Evolutionary conservation across 129 eudicot species (phyloP).

Genomic region (Calendula officinalis): DNA sequence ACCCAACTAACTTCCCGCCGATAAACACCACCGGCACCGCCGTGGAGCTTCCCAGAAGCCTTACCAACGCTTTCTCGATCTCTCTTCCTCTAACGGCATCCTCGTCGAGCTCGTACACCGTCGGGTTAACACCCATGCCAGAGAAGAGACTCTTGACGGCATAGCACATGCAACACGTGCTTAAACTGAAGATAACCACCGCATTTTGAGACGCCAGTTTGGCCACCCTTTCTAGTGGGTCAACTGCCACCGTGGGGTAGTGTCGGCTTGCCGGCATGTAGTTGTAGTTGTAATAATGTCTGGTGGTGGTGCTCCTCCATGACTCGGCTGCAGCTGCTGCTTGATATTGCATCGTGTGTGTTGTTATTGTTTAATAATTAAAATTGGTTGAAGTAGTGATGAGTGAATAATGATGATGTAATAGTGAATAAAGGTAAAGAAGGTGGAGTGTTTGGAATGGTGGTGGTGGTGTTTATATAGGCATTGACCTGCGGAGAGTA

Average conservation of each 20-base stretch:
- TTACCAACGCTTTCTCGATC: conserved; percentile 31
- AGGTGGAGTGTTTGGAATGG: neutral
- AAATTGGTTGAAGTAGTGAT: neutral
- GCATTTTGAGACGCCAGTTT: conserved; percentile 65
- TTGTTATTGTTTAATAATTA: neutral
- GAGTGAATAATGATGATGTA: conserved; percentile 9
- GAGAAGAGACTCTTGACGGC: conserved; percentile 72
- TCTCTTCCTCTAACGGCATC: conserved; percentile 48
- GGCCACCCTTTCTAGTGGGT: conserved; percentile 58
- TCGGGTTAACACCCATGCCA: conserved; percentile 71
- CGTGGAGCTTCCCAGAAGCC: conserved; percentile 36
- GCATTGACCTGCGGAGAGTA: neutral
- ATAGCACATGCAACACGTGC: conserved; percentile 78
- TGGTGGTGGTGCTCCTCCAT: conserved; percentile 18
- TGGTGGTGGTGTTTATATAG: conserved; percentile 29
- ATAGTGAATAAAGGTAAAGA: neutral
- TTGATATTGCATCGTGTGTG: conserved; percentile 36
- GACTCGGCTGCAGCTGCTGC: conserved; percentile 13
- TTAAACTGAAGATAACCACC: conserved; percentile 68
- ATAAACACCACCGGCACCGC: conserved; percentile 75
- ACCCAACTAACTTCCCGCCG: conserved; percentile 74
- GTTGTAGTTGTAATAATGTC: conserved; percentile 16
- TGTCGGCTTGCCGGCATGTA: conserved; percentile 31
- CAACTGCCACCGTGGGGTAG: conserved; percentile 32
- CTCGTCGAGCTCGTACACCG: conserved; percentile 68